Evolutionary conservation across 176 grass and related monocot genomes (phyloP).

Genomic region (Aegilops sharonensis): DNA sequence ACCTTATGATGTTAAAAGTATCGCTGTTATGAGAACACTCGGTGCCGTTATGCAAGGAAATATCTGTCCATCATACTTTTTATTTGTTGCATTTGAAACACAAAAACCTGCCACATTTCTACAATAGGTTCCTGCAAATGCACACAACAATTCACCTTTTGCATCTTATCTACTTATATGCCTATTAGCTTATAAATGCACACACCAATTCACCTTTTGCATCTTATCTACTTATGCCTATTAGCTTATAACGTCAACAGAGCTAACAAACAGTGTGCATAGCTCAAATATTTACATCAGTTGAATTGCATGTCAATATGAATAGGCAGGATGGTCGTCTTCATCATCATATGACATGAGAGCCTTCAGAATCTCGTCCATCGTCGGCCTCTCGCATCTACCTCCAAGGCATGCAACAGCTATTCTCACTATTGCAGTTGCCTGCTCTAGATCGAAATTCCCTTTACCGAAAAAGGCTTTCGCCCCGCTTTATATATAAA

Average conservation of each 20-base stretch:
- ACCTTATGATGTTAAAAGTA: neutral
- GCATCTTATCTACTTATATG: neutral
- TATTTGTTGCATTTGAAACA: neutral
- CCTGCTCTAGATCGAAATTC: slow-evolving; percentile 51
- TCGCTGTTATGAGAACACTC: neutral
- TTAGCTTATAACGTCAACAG: neutral
- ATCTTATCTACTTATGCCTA: neutral
- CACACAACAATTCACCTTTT: neutral
- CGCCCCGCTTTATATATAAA: too few species aligned
- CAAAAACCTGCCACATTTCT: neutral
- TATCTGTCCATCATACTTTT: neutral
- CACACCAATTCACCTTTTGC: neutral
- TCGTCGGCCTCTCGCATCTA: slow-evolving; percentile 59
- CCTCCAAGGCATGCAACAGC: slow-evolving; percentile 58
- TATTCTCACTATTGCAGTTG: slow-evolving; percentile 43
- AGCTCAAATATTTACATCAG: neutral
- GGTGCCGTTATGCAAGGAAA: neutral
- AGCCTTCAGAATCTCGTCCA: slow-evolving; percentile 56
- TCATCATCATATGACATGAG: slow-evolving; percentile 54
- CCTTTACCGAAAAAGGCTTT: neutral
- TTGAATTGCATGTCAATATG: slow-evolving; percentile 40
- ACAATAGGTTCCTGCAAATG: neutral
- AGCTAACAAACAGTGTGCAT: neutral
- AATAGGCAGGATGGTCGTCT: slow-evolving; percentile 42
- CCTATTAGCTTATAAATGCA: neutral